Evolutionary conservation across 1,284 basidiomycete species (phyloP), one percentile per base, ranked within the genome.

Genomic region (Peniophora sp.): DNA sequence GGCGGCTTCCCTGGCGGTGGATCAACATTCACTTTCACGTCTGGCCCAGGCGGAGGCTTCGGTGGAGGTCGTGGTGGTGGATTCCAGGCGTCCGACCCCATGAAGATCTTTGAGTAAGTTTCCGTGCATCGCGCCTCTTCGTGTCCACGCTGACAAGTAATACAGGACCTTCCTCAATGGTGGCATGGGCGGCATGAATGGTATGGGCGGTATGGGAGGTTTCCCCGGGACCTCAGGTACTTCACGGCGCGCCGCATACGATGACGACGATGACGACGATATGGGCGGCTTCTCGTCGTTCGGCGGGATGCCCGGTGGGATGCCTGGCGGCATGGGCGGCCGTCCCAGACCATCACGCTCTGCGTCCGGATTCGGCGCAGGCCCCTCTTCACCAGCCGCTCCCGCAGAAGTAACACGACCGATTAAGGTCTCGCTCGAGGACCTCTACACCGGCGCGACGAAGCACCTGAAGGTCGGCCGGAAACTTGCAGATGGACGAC

Each of bases 381-480:
- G 49, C 20, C 54, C 58, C 15, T 57, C 61, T 22, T 44, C 60
- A 6, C 52, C 66, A 37, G 53, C 66, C 39, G 67, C 73, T 42
- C 67, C 77, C 3, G 74, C 73, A 20, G 92, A 93, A 68, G 85
- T 93, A 64, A 83, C 78, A 23, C 85, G 86, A 53, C 92, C 92
- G 0, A 80, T 98, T 53, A 91, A 91, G 55, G 74, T 97, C 24
- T 81, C 93, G 0, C 76, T 99, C 5, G 84, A 93, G 60, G 96
- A 99, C 47, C 79, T 99, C n/a, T 96, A 92, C 70, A 76, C 74
- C 45, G 97, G 97, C 27, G 75, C 85, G 2, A 87, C 85, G 24
- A 99, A 98, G 68, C 89, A 85, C 58, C 79, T 99, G 53, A 96
- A 94, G 68, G 82, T 99, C 52, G 85, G 85, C 3, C 82, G 94